phyloP scores from a whole-genome alignment of 1,284 basidiomycete genomes.

The Cryptococcus deneoformans region DNA sequence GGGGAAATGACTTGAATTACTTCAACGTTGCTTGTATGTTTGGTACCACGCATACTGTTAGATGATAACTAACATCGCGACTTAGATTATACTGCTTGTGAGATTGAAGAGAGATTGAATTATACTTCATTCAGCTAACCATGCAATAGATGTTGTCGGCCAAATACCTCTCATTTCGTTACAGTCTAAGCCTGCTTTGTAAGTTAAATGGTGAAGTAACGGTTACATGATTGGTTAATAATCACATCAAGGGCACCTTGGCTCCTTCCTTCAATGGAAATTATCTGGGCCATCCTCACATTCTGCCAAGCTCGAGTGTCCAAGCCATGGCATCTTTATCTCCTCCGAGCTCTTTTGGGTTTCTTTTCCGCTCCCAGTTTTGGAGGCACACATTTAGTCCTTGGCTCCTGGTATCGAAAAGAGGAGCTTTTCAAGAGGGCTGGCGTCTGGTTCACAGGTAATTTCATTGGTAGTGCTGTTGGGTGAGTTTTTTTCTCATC shows the following conservation, averaged over 20 bases:
- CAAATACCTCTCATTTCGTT: constrained; percentile 28
- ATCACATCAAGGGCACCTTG: constrained; percentile 17
- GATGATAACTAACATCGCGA: not conserved
- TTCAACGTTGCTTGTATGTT: constrained; percentile 1
- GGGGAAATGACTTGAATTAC: constrained; percentile 31
- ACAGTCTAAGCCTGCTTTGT: constrained; percentile 21
- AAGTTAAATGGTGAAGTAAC: not conserved
- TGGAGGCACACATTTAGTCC: not conserved
- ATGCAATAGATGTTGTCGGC: constrained; percentile 18
- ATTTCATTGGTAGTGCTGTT: constrained; percentile 18
- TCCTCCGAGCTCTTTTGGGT: constrained; percentile 24
- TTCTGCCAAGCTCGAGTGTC: constrained; percentile 9
- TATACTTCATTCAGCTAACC: not conserved
- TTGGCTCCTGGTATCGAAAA: constrained; percentile 29
- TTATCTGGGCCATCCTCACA: constrained; percentile 22
- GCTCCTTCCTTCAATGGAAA: constrained; percentile 22
- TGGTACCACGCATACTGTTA: not conserved
- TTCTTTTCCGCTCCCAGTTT: constrained; percentile 22
- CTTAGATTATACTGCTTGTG: constrained; percentile 14
- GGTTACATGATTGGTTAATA: not conserved
- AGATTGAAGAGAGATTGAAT: not conserved
- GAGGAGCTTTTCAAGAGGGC: constrained; percentile 36
- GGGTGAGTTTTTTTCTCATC: not conserved
- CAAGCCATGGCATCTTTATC: constrained; percentile 12
- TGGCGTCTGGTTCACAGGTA: constrained; percentile 34